Evolutionary conservation across 177 flowering plant species (phyloP).

Genomic region (Viscum album): DNA sequence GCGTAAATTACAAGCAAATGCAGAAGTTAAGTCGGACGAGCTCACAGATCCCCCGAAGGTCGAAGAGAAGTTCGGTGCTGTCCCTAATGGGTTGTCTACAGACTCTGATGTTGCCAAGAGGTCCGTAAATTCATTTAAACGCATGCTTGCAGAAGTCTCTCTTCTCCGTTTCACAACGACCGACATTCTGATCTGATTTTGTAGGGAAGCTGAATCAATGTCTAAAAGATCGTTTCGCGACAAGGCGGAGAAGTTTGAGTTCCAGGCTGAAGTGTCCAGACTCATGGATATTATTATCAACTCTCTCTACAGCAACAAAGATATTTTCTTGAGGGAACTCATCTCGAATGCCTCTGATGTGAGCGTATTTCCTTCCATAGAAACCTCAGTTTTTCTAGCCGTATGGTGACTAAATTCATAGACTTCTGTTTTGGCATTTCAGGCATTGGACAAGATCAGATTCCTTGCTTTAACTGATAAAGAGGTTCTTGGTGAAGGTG

Average conservation of each 20-base stretch:
- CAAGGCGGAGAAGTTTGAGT: slow-evolving; percentile 87
- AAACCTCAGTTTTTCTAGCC: not conserved
- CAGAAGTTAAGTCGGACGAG: slow-evolving; percentile 53
- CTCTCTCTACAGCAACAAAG: slow-evolving; percentile 94
- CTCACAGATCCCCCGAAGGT: slow-evolving; percentile 76
- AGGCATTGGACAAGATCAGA: slow-evolving; percentile 96
- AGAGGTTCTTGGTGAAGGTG: slow-evolving; percentile 95
- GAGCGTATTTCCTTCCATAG: slow-evolving; percentile 16
- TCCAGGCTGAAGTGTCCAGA: slow-evolving; percentile 97
- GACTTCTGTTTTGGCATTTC: slow-evolving; percentile 3
- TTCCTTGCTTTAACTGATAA: slow-evolving; percentile 87
- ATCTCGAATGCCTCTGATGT: slow-evolving; percentile 99
- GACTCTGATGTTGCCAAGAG: slow-evolving; percentile 93
- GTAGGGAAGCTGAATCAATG: slow-evolving; percentile 87
- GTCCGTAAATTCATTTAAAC: slow-evolving; percentile 20
- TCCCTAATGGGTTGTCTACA: slow-evolving; percentile 76
- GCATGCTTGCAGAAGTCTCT: not conserved
- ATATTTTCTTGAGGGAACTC: slow-evolving; percentile 89
- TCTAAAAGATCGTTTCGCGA: slow-evolving; percentile 60
- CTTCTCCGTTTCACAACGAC: not conserved
- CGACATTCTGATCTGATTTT: not conserved
- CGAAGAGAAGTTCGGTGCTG: slow-evolving; percentile 83
- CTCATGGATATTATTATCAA: slow-evolving; percentile 93
- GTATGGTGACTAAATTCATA: not conserved
- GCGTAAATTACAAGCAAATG: slow-evolving; percentile 64